phyloP scores from a whole-genome alignment of 768 basidiomycete genomes.

The Tricholoma matsutake region DNA sequence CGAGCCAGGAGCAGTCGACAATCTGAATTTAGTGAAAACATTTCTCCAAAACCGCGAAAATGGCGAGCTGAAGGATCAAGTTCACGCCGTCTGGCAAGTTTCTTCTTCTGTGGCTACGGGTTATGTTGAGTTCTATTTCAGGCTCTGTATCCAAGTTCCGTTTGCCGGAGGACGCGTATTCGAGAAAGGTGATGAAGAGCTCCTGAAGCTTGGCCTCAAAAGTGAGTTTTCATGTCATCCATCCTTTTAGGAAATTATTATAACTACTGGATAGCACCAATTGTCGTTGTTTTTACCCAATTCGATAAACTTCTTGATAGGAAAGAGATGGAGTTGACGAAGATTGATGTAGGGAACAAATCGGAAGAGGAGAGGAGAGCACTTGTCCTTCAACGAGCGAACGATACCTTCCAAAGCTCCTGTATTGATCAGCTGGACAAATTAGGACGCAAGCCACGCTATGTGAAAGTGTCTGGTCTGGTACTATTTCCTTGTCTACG shows the following conservation, averaged over 20 bases:
- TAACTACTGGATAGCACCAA: slow-evolving; percentile 13
- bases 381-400: not conserved
- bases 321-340: not conserved
- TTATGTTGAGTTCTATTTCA: slow-evolving; percentile 1
- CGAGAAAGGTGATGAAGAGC: slow-evolving; percentile 22
- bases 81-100: slow-evolving; percentile 29
- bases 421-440: not conserved
- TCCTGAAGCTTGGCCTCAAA: slow-evolving; percentile 2
- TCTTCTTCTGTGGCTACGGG: not conserved
- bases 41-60: slow-evolving; percentile 17
- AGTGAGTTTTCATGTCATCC: not conserved
- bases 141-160: slow-evolving; percentile 26
- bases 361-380: not conserved
- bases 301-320: slow-evolving; percentile 21
- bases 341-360: not conserved
- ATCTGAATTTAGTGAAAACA: slow-evolving; percentile 16
- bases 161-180: slow-evolving; percentile 14
- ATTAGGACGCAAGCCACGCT: not conserved
- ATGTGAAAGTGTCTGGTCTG: not conserved
- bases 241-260: not conserved
- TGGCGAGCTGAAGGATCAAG: slow-evolving; percentile 9
- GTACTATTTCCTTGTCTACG: no score
- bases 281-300: slow-evolving; percentile 32
- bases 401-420: slow-evolving; percentile 1
- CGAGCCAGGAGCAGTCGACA: slow-evolving; percentile 24